phyloP scores from a whole-genome alignment of 1,284 basidiomycete species.

The Hemileia vastatrix region DNA sequence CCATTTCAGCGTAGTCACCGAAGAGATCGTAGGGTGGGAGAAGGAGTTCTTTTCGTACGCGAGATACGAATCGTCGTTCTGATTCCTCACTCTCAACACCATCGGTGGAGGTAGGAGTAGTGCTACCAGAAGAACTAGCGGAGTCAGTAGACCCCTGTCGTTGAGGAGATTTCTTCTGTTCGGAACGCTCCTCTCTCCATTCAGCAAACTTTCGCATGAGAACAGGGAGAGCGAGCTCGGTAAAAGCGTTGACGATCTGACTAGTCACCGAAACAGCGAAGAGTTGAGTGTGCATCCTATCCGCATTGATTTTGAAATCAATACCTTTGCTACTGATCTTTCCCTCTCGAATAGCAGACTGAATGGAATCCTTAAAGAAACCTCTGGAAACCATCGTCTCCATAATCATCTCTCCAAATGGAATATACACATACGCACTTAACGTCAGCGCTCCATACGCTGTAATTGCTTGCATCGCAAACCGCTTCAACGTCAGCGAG shows the following conservation, averaged over 20 bases:
- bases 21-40: conserved; percentile 72
- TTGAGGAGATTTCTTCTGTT: no score
- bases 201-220: conserved; percentile 55
- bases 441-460: conserved; percentile 65
- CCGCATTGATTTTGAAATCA: conserved; percentile 48
- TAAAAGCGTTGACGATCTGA: conserved; percentile 72
- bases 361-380: no score
- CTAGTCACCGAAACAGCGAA: conserved; percentile 90
- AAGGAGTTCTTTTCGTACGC: conserved; percentile 63
- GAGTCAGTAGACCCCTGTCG: no score
- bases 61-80: conserved; percentile 64
- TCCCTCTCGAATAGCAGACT: conserved; percentile 53
- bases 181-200: no score
- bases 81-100: no score
- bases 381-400: no score
- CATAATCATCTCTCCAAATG: no score
- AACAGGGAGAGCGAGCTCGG: conserved; percentile 77
- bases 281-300: conserved; percentile 75
- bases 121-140: no score
- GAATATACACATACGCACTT: conserved; percentile 72
- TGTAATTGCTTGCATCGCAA: conserved; percentile 75
- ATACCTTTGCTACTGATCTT: conserved; percentile 33
- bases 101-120: no score
- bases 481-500: conserved; percentile 81
- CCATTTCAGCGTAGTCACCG: conserved; percentile 78